These are phyloP conservation scores for Thuidium tamariscinum DNA, from an alignment of 225 moss, liverwort and hornwort species.

Conservation along the genomic window DNA sequence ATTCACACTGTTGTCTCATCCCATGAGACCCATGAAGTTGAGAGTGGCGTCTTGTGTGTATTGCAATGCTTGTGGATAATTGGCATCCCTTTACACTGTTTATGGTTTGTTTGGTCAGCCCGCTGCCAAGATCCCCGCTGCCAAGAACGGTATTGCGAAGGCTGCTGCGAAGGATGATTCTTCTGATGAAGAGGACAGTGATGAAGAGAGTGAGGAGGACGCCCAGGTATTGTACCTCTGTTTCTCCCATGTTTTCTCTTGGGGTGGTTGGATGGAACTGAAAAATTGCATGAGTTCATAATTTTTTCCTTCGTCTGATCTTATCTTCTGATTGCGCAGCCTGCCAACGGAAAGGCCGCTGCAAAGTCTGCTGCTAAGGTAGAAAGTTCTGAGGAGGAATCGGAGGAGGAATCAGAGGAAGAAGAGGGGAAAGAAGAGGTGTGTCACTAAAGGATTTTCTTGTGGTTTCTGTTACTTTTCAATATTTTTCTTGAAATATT, in stretches of 20 bases:
- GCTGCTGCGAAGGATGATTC: constrained; percentile 6
- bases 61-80: neutral
- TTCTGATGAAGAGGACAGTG: constrained; percentile 55
- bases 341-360: constrained; percentile 15
- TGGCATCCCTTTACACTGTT: neutral
- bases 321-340: neutral
- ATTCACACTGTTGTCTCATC: neutral
- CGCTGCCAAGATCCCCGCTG: constrained; percentile 26
- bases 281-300: no score
- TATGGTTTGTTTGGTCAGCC: constrained; percentile 4
- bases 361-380: constrained; percentile 15
- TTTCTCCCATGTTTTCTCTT: neutral
- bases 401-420: constrained; percentile 31
- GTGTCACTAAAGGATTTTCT: neutral
- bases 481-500: neutral
- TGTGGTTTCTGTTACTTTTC: neutral
- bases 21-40: no score
- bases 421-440: constrained; percentile 27
- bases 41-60: no score
- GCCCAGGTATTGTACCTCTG: neutral
- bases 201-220: constrained; percentile 45
- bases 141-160: constrained; percentile 24
- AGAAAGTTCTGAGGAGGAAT: constrained; percentile 29
- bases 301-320: neutral
- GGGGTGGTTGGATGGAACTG: neutral